Percentiles rank a stretch among this genome's conserved stretches.
These are phyloP conservation scores for Hymenoscyphus salicellus DNA, from an alignment of 2,329 filamentous ascomycete genomes.

Conservation along the genomic window DNA sequence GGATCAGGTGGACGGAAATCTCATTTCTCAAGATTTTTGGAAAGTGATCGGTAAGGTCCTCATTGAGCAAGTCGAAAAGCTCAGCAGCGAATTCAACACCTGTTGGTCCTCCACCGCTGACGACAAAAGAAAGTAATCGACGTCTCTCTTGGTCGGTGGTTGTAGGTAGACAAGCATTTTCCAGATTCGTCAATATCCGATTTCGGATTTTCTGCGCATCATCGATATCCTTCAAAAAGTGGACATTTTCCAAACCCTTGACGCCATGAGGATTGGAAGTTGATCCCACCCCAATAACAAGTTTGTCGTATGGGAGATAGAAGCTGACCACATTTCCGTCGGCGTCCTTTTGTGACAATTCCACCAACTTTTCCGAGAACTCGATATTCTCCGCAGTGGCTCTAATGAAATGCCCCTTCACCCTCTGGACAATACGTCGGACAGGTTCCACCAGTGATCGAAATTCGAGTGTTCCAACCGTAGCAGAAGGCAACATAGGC, in stretches of 20 bases:
- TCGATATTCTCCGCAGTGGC: slow-evolving; percentile 85
- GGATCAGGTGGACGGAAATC: slow-evolving; percentile 95
- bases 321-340: slow-evolving; percentile 74
- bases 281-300: slow-evolving; percentile 88
- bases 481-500: slow-evolving; percentile 94
- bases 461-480: slow-evolving; percentile 89
- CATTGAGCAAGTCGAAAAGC: slow-evolving; percentile 92
- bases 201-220: slow-evolving; percentile 90
- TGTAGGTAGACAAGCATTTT: slow-evolving; percentile 87
- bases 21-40: slow-evolving; percentile 91
- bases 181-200: slow-evolving; percentile 82
- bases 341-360: slow-evolving; percentile 71
- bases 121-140: slow-evolving; percentile 88
- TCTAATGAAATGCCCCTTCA: slow-evolving; percentile 86
- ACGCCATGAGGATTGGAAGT: slow-evolving; percentile 94
- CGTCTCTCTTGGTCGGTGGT: slow-evolving; percentile 83
- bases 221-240: slow-evolving; percentile 92
- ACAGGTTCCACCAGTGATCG: slow-evolving; percentile 91
- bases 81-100: slow-evolving; percentile 98
- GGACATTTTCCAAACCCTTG: slow-evolving; percentile 87
- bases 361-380: slow-evolving; percentile 86
- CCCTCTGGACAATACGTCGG: slow-evolving; percentile 71
- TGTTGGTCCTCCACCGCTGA: slow-evolving; percentile 91
- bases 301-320: slow-evolving; percentile 96
- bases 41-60: slow-evolving; percentile 81